Evolutionary conservation across 257 asterid genomes (phyloP), one percentile per base, ranked within the genome.

Genomic region (Nicotiana benthamiana): DNA sequence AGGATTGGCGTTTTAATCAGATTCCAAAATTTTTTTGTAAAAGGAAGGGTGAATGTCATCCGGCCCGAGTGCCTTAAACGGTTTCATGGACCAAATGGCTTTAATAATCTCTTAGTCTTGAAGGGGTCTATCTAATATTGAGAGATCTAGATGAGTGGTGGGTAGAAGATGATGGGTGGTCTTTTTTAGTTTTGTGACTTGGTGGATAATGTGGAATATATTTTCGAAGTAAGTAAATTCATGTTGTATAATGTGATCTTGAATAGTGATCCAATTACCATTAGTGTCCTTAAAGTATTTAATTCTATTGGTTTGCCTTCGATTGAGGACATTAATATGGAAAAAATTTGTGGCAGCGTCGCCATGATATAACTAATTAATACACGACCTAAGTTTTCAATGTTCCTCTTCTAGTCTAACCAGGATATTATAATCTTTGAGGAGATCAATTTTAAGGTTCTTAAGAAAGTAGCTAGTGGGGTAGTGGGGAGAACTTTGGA

Each of bases 151-250:
- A 2, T 28, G 6, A 4, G 6, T 15, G 2, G 1, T 52, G 57
- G 5, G 16, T 4, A 4, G 2, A 15, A 0, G n/a, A 1, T 1
- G 8, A 0, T 12, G 6, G 1, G n/a, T 13, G 5, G 17, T 15
- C 0, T 52, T 0, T 2, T 0, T 52, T 1, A 16, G n/a, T 2
- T 7, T 18, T 0, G 12, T 1, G 2, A 0, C 2, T 0, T 1
- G 6, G 26, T 56, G 26, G 8, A 0, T 0, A 6, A 11, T 56
- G 1, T 28, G 30, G 30, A 7, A 24, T 2, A 18, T 7, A 56
- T 18, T 18, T 5, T 5, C 0, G 3, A 56, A 56, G 2, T 17
- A 56, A n/a, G 18, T 2, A n/a, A 0, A 2, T 2, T 4, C 4
- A 6, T 54, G 24, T 0, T 17, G 0, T 0, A 6, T 5, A 1